phyloP scores from a whole-genome alignment of 2,329 filamentous ascomycete species.

The Fusarium metavorans region DNA sequence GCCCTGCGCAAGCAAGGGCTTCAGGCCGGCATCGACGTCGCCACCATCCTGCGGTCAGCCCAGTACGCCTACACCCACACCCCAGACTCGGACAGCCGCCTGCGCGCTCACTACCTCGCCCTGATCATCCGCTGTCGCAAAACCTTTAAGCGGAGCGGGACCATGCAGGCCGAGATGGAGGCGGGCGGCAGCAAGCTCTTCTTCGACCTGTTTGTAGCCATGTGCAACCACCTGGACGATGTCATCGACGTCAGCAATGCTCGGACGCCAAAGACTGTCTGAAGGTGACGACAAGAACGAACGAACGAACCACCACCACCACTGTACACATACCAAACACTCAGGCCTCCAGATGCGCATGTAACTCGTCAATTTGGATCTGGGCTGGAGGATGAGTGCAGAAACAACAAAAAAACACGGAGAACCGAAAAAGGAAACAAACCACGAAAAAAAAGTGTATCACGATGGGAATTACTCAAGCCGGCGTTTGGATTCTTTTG shows the following conservation, averaged over 20 bases:
- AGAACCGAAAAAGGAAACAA: conserved; percentile 38
- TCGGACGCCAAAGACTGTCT: conserved; percentile 69
- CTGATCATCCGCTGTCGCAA: conserved; percentile 97
- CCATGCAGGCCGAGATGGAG: conserved; percentile 99
- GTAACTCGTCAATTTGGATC: conserved; percentile 28
- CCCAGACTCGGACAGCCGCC: conserved; percentile 88
- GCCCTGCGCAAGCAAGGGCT: conserved; percentile 94
- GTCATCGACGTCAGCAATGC: conserved; percentile 86
- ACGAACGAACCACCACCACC: conserved; percentile 7
- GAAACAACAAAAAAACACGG: conserved; percentile 33
- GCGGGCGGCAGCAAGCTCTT: conserved; percentile 89
- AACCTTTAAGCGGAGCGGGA: conserved; percentile 98
- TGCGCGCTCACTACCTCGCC: conserved; percentile 97
- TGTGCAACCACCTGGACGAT: conserved; percentile 98
- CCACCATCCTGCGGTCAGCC: conserved; percentile 89
- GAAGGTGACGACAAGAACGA: conserved; percentile 43
- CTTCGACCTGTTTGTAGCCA: conserved; percentile 97
- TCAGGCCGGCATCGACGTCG: conserved; percentile 91
- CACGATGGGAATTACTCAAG: conserved; percentile 36
- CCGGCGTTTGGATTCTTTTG: conserved; percentile 47
- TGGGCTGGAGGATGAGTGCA: conserved; percentile 39
- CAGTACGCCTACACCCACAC: conserved; percentile 97
- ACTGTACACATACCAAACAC: conserved; percentile 22
- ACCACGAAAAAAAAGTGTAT: conserved; percentile 39
- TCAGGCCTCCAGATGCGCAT: conserved; percentile 40